Evolutionary conservation across 2,329 filamentous ascomycete species (phyloP), one percentile per base, ranked within the genome.

Genomic region (Dothideomycetes sp.): DNA sequence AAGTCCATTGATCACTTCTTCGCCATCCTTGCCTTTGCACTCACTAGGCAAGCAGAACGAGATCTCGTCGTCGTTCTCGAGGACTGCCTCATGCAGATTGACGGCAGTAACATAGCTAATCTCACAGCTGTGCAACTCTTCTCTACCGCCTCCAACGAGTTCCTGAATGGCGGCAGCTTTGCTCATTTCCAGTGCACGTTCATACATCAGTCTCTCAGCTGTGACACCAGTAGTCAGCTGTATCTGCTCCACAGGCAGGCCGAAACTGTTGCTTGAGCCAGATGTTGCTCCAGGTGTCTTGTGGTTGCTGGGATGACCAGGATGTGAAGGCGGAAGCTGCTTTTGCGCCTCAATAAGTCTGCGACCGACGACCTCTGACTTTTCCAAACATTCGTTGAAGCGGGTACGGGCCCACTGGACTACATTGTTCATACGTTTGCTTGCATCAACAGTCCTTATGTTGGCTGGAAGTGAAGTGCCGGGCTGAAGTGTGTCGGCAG

Each of bases 201-300:
- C 91, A 57, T 95, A 98, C 87, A 98, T 95, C 34, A 98, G 69
- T 62, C 88, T 94, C 65, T 96, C 91, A 0, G 91, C 91, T 16
- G 87, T 95, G 41, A 95, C 79, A 1, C 89, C 91, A 2, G 84
- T 78, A 11, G 84, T 94, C 18, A 98, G 72, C 35, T 83, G 75
- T 18, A 95, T 86, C 38, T 84, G 81, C 45, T 91, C 85, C 2
- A 77, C 73, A 12, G 81, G 79, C 3, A 77, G 73, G n/a, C 72
- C 73, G 41, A 78, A 66, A 3, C 69, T 69, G 11, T 72, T 70
- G 1, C 70, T 70, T 3, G 51, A 45, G 29, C 64, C 64, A 16
- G 70, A 64, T 2, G 68, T 70, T 14, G 37, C 2, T 69, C 70
- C 22, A 73, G 74, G 19, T 69, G 60, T 27, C 3, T 73, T 73